Evolutionary conservation across 495 filamentous ascomycete genomes (phyloP), one percentile per base, ranked within the genome.

Genomic region (Lepidopterella palustris): DNA sequence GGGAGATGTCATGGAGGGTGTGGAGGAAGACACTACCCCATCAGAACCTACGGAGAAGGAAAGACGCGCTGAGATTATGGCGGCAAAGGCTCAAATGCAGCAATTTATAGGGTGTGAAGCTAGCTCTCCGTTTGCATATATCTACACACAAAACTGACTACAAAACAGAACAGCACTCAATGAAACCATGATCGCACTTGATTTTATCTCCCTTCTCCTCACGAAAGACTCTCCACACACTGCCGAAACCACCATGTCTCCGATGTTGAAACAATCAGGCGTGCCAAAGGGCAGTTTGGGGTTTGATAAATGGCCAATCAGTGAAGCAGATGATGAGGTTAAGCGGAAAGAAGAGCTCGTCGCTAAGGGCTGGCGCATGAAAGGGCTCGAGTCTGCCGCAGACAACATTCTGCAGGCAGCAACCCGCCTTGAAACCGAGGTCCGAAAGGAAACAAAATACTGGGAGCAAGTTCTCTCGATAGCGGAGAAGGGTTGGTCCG

Each of bases 391-490:
- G 54, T 78, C 79, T 4, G 82, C 84, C n/a, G 87, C 88, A 2
- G 86, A 89, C 64, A 84, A 81, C 47, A 76, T 96, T 21, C 74
- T 91, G n/a, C 78, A 80, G 10, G 84, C 89, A 11, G 87, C 88
- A 0, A 77, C 80, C 29, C 79, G 87, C 51, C 74, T 99, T 6
- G 83, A 90, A 59, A 77, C 77, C 3, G 91, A 96, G 67, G 85
- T 93, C 27, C 74, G 78, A 29, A 79, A 82, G 11, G 95, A 99
- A 71, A 84, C 83, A 1, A 84, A 80, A 60, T 97, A 96, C 72
- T 99, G 95, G 95, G 78, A 85, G 50, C 83, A 96, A 66, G 81
- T 96, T 0, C 71, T 96, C 28, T 82, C 83, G 21, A 81, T 97
- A 26, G 88, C 85, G 61, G 82, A 91, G 45, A 84, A 85, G 27